These are phyloP conservation scores for Ilex paraguariensis DNA, from an alignment of 305 asterid genomes.

Conservation along the genomic window DNA sequence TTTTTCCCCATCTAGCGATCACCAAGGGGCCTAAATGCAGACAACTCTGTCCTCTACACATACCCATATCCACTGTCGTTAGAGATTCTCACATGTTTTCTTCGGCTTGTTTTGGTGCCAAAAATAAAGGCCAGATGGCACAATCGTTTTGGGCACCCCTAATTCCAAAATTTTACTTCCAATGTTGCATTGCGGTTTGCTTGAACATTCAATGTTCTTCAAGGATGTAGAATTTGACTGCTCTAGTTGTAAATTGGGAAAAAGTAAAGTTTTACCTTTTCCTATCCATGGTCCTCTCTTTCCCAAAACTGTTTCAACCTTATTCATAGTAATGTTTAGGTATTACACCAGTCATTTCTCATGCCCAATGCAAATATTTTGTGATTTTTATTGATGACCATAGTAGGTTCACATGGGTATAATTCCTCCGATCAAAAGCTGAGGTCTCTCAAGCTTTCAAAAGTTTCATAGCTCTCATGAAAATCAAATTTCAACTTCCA, in stretches of 20 bases:
- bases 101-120: neutral
- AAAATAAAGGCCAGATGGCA: neutral
- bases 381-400: too few relatives aligned
- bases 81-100: neutral
- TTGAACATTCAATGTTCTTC: neutral
- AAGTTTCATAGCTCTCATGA: too few relatives aligned
- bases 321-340: neutral
- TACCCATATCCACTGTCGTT: neutral
- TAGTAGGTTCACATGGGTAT: too few relatives aligned
- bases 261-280: neutral
- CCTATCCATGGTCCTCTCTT: neutral
- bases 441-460: too few relatives aligned
- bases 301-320: neutral
- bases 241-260: neutral
- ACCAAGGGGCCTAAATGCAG: neutral
- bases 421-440: neutral
- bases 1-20: neutral
- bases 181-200: neutral
- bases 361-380: too few relatives aligned
- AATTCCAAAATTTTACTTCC: neutral
- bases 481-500: too few relatives aligned
- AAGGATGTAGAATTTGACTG: neutral
- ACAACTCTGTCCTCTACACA: neutral
- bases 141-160: neutral
- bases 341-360: too few relatives aligned